Base-by-base conservation (phyloP, 2,329 filamentous ascomycete species). In the Cladorrhinum sp. region DNA sequence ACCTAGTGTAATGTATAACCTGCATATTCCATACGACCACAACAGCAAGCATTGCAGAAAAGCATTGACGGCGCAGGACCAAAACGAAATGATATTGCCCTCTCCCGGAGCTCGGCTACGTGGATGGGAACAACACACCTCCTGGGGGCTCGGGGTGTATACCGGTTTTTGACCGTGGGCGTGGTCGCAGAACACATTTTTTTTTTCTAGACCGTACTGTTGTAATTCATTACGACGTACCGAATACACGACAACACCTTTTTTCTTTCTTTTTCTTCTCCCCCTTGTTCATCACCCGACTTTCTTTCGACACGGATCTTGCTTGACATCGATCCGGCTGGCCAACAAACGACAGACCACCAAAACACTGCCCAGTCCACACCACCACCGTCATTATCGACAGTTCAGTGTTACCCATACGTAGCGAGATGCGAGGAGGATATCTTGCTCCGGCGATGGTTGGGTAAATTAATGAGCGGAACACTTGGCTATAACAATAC, bases 1-100 rank as follows among this genome's bases (percentile, higher is more conserved):
- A 46, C 53, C 20, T 55, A 55, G 23, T 24, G 16, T 33, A 55
- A 16, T 20, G 53, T 55, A 39, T 23, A 55, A 21, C 23, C 21
- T 55, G 53, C 53, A 55, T 55, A 10, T 36, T 36, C 33, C 8
- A 42, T 46, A 46, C 53, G 33, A 46, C 53, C 14, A 36, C 33
- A 26, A n/a, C 36, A 9, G 51, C 21, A n/a, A 10, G 3, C n/a
- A 18, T 24, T 24, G 14, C 30, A 28, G 16, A 18, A 49, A 49
- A 6, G 49, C 49, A 52, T 30, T 30, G 26, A 30, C 26, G 49
- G 51, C 10, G 26, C 16, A 53, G 51, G 18, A 26, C 49, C 21
- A 51, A 24, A 23, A 51, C 49, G 20, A 36, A 9, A 36, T 36
- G 33, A 36, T 36, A 36, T 36, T 36, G 12, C 9, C 33, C 7